Evolutionary conservation across 352 stramenopile species (phyloP), one percentile per base, ranked within the genome.

Genomic region (Phytophthora fragariaefolia): DNA sequence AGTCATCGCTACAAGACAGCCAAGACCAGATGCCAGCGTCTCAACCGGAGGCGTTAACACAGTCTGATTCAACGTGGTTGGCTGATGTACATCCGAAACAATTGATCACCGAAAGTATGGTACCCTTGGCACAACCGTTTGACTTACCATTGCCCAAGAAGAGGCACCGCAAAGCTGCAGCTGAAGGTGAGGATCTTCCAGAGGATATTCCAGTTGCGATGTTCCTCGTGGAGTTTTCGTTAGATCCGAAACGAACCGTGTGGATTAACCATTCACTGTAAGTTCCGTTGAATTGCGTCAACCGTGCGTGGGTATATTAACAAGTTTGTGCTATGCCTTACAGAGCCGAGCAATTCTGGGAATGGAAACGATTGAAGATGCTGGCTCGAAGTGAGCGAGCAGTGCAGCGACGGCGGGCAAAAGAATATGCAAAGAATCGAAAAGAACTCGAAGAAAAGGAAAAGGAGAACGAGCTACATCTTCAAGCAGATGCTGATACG

Each of bases 221-320:
- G 69, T 90, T 88, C 36, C 70, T 92, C 1, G 81, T 90, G 20
- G 83, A 92, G 51, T 89, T 85, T 47, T 92, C 81, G 22, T 77
- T 89, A 60, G 80, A 92, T 26, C 80, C 78, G 15, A 77, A 62
- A 51, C 77, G 79, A 22, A 66, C 81, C 18, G 80, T 89, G 45
- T 92, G 83, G 83, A 79, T 92, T 53, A 87, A 79, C 48, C 83
- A 89, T 30, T 86, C 75, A 0, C 58, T 91, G 82, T 91, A 81
- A 32, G 82, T 78, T 17, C 62, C n/a, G 10, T 30, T 36, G 20
- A 30, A 42, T 30, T 27, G 12, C 23, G 8, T 22, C 20, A 5
- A 5, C n/a, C n/a, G n/a, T n/a, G n/a, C n/a, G n/a, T n/a, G n/a
- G n/a, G n/a, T n/a, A n/a, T n/a, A n/a, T n/a, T n/a, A n/a, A n/a